Evolutionary conservation across 1,284 basidiomycete species (phyloP), one percentile per base, ranked within the genome.

Genomic region (Cerrena zonata): DNA sequence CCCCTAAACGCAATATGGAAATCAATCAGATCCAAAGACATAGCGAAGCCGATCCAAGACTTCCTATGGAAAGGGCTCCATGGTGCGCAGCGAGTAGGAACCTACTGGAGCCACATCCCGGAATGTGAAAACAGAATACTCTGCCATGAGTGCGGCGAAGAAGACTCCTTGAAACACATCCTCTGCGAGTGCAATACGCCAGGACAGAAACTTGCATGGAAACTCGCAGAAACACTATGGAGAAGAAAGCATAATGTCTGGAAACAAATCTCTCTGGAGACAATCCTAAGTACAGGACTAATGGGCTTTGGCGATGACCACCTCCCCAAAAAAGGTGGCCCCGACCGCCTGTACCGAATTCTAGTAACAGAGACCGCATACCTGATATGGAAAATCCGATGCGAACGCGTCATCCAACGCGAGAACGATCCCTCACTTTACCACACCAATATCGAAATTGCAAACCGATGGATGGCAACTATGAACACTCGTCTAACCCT

Each of bases 11-110:
- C 22, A 2, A 46, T 61, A 3, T 64, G 57, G 59, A 27, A 19
- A 2, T 25, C 50, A 0, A 4, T 55, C 37, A 44, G 56, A 10
- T 47, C 58, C n/a, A 60, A 57, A 47, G 58, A 64, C 45, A 40
- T 71, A 15, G 39, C 58, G 0, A 52, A 54, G 1, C 62, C 59
- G 36, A 55, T 57, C 0, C n/a, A 56, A 3, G 55, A 61, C 45
- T 71, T 68, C 56, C 42, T 70, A 5, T 72, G 67, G 68, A 65
- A 53, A 44, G 18, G 50, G 0, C 61, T 64, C 4, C 70, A 72
- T 45, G 57, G 65, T 24, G 62, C 62, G 0, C 62, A 64, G 34
- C 60, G 56, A 39, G 42, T 62, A 0, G 70, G 72, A 0, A 27
- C 45, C 0, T 64, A 64, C 55, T 72, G 69, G 70, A 19, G 47